Conservation (phyloP, 1,139 yeast species). For the Kurtzmaniella quercitrusa region DNA sequence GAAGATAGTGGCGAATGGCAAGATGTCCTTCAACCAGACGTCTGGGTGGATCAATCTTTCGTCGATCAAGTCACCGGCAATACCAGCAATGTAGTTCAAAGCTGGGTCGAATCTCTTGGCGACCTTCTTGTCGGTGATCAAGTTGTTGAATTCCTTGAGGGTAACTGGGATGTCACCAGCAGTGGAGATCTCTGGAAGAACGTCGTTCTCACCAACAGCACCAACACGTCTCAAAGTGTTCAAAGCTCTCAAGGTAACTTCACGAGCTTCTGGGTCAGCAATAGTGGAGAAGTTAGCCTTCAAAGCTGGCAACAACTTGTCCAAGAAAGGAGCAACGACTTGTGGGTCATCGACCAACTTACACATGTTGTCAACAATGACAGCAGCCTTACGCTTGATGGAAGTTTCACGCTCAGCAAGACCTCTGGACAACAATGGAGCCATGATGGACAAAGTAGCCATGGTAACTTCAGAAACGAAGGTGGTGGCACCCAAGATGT, state of each 20-base stretch:
- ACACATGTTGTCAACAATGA: conserved; percentile 99
- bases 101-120: conserved; percentile 77
- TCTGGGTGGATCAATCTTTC: conserved; percentile 93
- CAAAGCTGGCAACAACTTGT: conserved; percentile 91
- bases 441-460: conserved; percentile 99
- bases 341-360: conserved; percentile 99
- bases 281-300: conserved; percentile 90
- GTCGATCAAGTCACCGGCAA: conserved; percentile 98
- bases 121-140: conserved; percentile 66
- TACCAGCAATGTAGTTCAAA: conserved; percentile 80
- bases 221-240: conserved; percentile 98
- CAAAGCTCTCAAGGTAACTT: conserved; percentile 94
- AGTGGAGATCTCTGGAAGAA: conserved; percentile 92
- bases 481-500: conserved; percentile 98
- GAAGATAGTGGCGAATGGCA: conserved; percentile 94
- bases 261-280: conserved; percentile 99
- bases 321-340: conserved; percentile 98
- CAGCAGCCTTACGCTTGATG: conserved; percentile 99
- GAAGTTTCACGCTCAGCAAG: conserved; percentile 99
- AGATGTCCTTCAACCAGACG: conserved; percentile 83
- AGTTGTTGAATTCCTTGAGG: conserved; percentile 71
- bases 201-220: conserved; percentile 86
- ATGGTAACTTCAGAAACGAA: conserved; percentile 99
- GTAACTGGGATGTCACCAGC: conserved; percentile 96
- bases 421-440: conserved; percentile 98